phyloP scores from a whole-genome alignment of 495 filamentous ascomycete genomes.

The Aspergillus campestris region DNA sequence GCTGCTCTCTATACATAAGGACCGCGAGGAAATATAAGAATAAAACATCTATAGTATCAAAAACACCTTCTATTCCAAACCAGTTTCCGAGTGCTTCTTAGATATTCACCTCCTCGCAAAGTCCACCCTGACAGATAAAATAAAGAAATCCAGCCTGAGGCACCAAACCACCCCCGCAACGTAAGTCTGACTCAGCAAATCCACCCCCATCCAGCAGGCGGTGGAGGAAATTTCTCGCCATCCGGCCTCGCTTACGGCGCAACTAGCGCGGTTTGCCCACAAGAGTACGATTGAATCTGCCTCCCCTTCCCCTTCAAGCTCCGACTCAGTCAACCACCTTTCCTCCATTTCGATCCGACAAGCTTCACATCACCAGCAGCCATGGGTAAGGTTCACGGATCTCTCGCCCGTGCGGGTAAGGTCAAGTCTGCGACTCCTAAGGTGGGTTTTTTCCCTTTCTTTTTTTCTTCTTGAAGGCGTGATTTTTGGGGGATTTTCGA shows the following conservation, averaged over 20 bases:
- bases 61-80: no score
- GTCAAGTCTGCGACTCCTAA: slow-evolving; percentile 90
- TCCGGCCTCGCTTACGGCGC: slow-evolving; percentile 10
- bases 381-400: slow-evolving; percentile 30
- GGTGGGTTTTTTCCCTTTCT: slow-evolving; percentile 40
- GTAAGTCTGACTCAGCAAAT: background rate
- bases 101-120: no score
- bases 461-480: background rate
- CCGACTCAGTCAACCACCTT: slow-evolving; percentile 8
- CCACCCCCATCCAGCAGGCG: slow-evolving; percentile 1
- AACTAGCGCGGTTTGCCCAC: slow-evolving; percentile 13
- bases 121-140: background rate
- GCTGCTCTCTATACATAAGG: no score
- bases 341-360: slow-evolving; percentile 14
- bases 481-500: background rate
- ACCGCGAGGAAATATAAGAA: no score
- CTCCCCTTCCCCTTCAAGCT: slow-evolving; percentile 1
- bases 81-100: no score
- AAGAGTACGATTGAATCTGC: slow-evolving; percentile 9
- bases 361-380: slow-evolving; percentile 17
- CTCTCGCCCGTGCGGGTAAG: slow-evolving; percentile 90
- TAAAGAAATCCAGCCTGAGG: background rate
- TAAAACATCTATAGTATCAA: no score
- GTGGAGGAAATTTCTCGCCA: no score
- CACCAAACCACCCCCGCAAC: background rate